phyloP scores from a whole-genome alignment of 495 filamentous ascomycete species.

The Neurospora sublineolata region DNA sequence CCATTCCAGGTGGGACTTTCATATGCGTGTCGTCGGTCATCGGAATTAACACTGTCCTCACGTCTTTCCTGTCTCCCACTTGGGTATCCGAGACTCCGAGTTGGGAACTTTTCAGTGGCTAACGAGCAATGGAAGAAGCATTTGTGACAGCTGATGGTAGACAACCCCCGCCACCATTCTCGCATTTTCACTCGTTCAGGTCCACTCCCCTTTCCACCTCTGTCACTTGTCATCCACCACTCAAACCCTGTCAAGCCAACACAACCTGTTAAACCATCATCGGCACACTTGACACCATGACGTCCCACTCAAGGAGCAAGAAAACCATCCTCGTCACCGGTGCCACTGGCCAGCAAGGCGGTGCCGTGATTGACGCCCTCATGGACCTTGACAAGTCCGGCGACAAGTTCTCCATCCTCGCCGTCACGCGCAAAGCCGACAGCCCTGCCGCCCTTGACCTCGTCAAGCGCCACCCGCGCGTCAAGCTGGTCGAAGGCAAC shows the following conservation, averaged over 20 bases:
- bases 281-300: not conserved
- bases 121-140: not conserved
- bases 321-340: conserved; percentile 50
- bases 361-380: conserved; percentile 46
- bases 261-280: conserved; percentile 5
- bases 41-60: not conserved
- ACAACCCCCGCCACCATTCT: not conserved
- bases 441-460: conserved; percentile 41
- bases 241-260: not conserved
- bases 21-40: not conserved
- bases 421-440: conserved; percentile 46
- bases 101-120: not conserved
- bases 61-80: not conserved
- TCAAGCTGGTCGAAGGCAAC: conserved; percentile 49
- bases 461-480: conserved; percentile 25
- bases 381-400: conserved; percentile 13
- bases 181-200: not conserved
- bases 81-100: not conserved
- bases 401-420: conserved; percentile 41
- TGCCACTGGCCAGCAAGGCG: conserved; percentile 61
- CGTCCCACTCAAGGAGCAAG: conserved; percentile 15
- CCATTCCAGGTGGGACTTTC: not conserved
- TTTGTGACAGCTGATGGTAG: not conserved
- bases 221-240: not conserved
- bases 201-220: not conserved